phyloP scores from a whole-genome alignment of 768 basidiomycete genomes.

The Lactarius sanguifluus region DNA sequence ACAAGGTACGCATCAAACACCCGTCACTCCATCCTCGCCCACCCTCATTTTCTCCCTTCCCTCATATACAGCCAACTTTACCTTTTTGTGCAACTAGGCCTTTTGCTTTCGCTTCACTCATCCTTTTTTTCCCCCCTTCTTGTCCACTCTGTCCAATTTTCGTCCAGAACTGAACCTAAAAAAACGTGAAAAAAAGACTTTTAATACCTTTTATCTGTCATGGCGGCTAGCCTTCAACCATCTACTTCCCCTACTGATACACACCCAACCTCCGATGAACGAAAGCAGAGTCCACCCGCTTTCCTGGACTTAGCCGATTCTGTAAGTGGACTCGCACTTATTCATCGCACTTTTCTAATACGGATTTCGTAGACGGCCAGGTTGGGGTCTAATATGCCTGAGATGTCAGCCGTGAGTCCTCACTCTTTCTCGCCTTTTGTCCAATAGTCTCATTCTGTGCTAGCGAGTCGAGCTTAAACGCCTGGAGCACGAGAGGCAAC shows the following conservation, averaged over 20 bases:
- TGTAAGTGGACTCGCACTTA: constrained; percentile 48
- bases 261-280: constrained; percentile 62
- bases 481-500: constrained; percentile 87
- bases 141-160: constrained; percentile 48
- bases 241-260: constrained; percentile 73
- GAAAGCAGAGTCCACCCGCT: constrained; percentile 86
- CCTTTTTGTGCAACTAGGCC: constrained; percentile 65
- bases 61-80: constrained; percentile 44
- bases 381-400: constrained; percentile 82
- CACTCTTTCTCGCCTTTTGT: constrained; percentile 16
- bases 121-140: constrained; percentile 47
- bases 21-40: constrained; percentile 30
- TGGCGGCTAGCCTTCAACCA: constrained; percentile 70
- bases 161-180: constrained; percentile 42
- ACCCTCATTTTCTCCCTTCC: constrained; percentile 29
- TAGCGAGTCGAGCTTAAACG: constrained; percentile 91
- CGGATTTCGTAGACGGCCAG: constrained; percentile 62
- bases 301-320: constrained; percentile 94
- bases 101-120: constrained; percentile 37
- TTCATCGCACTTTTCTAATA: constrained; percentile 21
- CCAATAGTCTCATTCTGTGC: constrained; percentile 17
- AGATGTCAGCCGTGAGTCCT: constrained; percentile 74
- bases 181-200: constrained; percentile 59
- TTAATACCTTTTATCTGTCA: constrained; percentile 47
- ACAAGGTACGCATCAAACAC: constrained; percentile 48